Evolutionary conservation across 225 moss, liverwort and hornwort species (phyloP).

Genomic region (Sphagnum tenellum): DNA sequence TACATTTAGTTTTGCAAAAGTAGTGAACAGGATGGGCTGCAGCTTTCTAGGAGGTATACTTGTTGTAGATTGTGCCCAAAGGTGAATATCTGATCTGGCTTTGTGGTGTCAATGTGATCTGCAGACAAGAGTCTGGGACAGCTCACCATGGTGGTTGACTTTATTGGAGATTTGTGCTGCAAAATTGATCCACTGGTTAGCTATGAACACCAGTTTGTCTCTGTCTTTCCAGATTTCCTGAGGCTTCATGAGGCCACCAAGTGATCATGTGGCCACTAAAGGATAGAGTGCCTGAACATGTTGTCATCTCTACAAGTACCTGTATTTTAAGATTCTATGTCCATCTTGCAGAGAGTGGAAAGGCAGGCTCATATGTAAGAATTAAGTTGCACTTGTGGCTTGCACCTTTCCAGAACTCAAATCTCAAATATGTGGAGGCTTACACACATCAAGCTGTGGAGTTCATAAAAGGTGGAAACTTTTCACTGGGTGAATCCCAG

Average conservation of each 20-base stretch:
- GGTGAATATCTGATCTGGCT: too few relatives aligned
- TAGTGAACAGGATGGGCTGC: too few relatives aligned
- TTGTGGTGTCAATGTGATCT: neutral
- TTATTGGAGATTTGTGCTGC: conserved; percentile 35
- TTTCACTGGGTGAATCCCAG: too few relatives aligned
- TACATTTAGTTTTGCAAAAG: neutral
- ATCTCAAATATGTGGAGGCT: conserved; percentile 24
- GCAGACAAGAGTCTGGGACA: conserved; percentile 30
- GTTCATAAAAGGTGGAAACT: conserved; percentile 40
- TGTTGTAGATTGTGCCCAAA: too few relatives aligned
- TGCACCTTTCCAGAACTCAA: conserved; percentile 16
- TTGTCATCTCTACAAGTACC: neutral
- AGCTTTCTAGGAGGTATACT: too few relatives aligned
- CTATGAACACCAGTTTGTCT: neutral
- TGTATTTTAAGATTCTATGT: neutral
- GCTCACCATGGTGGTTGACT: conserved; percentile 36
- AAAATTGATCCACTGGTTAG: conserved; percentile 28
- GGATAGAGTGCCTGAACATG: neutral
- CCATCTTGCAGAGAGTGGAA: neutral
- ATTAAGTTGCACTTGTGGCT: too few relatives aligned
- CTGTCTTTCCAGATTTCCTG: neutral
- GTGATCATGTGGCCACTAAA: neutral
- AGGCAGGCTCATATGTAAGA: neutral
- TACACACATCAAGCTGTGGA: conserved; percentile 42
- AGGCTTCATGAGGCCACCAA: too few relatives aligned